Conservation (phyloP, 306 rosid species). For the Cucurbita maxima region DNA sequence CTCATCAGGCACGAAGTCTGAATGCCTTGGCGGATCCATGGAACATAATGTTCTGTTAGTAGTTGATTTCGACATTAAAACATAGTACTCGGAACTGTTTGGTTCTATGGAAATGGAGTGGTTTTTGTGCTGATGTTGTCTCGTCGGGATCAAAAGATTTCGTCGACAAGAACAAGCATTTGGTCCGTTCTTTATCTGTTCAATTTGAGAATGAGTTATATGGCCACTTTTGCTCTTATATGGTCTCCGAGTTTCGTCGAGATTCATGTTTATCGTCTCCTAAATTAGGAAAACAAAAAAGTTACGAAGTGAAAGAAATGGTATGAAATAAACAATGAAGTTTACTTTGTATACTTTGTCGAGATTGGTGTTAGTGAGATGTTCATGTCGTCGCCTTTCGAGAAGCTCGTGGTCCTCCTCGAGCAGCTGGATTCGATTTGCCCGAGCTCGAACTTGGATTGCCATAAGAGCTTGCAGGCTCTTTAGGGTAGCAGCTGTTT, state of each 20-base stretch:
- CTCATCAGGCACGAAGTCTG: constrained; percentile 7
- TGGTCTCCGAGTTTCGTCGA: constrained; percentile 20
- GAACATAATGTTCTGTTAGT: constrained; percentile 17
- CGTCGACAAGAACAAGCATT: constrained; percentile 22
- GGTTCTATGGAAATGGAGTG: constrained; percentile 14
- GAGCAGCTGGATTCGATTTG: constrained; percentile 45
- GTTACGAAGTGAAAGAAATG: background rate
- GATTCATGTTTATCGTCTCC: constrained; percentile 25
- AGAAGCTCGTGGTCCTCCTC: constrained; percentile 29
- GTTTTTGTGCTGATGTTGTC: constrained; percentile 15
- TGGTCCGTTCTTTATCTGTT: constrained; percentile 20
- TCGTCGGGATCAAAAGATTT: constrained; percentile 19
- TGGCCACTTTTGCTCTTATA: constrained; percentile 38
- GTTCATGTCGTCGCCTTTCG: constrained; percentile 10
- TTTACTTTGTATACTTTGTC: constrained; percentile 23
- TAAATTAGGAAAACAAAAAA: constrained; percentile 9
- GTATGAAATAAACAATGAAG: background rate
- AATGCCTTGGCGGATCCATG: constrained; percentile 18
- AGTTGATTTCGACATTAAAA: constrained; percentile 13
- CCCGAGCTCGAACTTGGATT: constrained; percentile 79
- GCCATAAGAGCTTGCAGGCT: constrained; percentile 83
- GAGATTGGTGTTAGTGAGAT: constrained; percentile 1
- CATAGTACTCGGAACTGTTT: constrained; percentile 22
- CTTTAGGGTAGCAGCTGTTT: constrained; percentile 44
- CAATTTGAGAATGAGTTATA: constrained; percentile 22